Evolutionary conservation across 306 rosid genomes (phyloP), one percentile per base, ranked within the genome.

Genomic region (Lupinus albus): DNA sequence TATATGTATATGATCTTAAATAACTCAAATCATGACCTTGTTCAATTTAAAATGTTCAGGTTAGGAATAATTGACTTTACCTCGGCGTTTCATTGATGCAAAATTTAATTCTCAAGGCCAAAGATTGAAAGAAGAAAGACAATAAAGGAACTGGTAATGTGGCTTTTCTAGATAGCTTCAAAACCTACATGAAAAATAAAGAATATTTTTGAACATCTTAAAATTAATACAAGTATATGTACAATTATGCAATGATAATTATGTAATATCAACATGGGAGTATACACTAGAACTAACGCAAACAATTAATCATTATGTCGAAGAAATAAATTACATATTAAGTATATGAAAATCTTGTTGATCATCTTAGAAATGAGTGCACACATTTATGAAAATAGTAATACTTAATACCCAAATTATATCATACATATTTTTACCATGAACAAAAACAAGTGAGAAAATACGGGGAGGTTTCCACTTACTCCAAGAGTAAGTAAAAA

Each of bases 31-130:
- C 25, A 25, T 39, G 28, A 12, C 5, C n/a, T 5, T 49, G 7
- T 15, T 16, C 45, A 42, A 47, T 35, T 11, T 1, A 4, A 30
- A 36, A 59, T 3, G 13, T 49, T 52, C 49, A 20, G 30, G 30
- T 10, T 41, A 66, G 25, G 59, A 58, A 52, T 21, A 30, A n/a
- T 44, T 7, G 14, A 44, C 12, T 28, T 62, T 32, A 39, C 64
- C 63, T 75, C 30, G 63, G 28, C 25, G 47, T 5, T 25, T 67
- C 74, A 39, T 49, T 47, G 51, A 21, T 55, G 49, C 47, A 61
- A 6, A 33, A 6, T 48, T 46, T 60, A 33, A 42, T 20, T 59
- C 65, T 25, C 20, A 38, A 51, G 38, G 39, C 11, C 58, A 39
- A 66, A 51, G 21, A 56, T 20, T 18, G 17, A 5, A 49, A 15